These are phyloP conservation scores for Metschnikowia proteae DNA, from an alignment of 805 yeast species.

Conservation along the genomic window DNA sequence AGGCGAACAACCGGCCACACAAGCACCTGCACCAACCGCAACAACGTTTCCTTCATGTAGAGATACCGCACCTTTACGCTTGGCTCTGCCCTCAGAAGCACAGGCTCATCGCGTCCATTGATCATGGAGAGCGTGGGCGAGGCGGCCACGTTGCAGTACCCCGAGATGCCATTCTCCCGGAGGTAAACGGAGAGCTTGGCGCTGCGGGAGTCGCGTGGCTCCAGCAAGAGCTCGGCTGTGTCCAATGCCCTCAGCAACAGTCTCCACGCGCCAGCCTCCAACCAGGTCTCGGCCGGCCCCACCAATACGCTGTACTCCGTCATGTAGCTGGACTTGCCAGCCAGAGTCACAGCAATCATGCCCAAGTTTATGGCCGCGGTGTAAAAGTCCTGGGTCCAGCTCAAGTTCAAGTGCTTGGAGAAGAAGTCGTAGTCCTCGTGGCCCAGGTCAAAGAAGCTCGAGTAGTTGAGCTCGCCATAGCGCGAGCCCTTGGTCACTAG, in stretches of 20 bases:
- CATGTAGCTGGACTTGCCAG: constrained; percentile 62
- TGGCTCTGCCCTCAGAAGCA: constrained; percentile 3
- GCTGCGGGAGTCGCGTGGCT: neutral
- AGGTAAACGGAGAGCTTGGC: constrained; percentile 9
- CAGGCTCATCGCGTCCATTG: constrained; percentile 3
- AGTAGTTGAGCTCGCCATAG: constrained; percentile 33
- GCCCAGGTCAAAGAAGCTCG: constrained; percentile 27
- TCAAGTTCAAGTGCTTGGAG: constrained; percentile 32
- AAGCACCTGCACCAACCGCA: constrained; percentile 21
- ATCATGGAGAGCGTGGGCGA: constrained; percentile 27
- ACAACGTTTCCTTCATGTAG: constrained; percentile 20
- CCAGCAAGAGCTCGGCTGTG: neutral
- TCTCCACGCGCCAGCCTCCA: constrained; percentile 21
- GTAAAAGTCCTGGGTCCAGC: constrained; percentile 60
- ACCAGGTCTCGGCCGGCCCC: constrained; percentile 53
- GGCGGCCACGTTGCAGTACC: constrained; percentile 30
- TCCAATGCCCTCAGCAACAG: constrained; percentile 4
- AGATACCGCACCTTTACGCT: constrained; percentile 20
- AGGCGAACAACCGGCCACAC: constrained; percentile 11
- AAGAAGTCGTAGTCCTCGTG: constrained; percentile 24
- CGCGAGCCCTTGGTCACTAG: constrained; percentile 50
- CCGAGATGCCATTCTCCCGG: constrained; percentile 15
- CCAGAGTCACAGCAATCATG: constrained; percentile 59
- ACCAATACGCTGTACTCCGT: constrained; percentile 51
- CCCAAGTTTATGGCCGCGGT: constrained; percentile 59